Base-by-base conservation (phyloP, 140 eudicot species). In the Flaveria floridana region DNA sequence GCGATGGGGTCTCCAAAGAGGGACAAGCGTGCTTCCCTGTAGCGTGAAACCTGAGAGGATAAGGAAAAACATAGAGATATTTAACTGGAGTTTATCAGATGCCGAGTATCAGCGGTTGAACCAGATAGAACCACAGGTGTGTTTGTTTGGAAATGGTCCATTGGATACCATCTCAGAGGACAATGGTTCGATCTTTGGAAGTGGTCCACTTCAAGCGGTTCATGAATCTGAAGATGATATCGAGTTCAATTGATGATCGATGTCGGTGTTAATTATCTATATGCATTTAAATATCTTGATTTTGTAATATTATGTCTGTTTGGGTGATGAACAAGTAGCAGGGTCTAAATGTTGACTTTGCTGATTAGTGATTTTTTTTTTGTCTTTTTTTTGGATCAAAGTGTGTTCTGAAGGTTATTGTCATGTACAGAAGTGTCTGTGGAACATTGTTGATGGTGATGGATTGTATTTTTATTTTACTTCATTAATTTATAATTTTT, bases 1-100 rank as follows among this genome's bases (percentile, higher is more conserved):
- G 81, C 65, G 87, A 72, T 86, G 89, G 89, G 89, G 89, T 57
- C 83, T 86, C 53, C 85, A 86, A 73, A 80, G 89, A 83, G 89
- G 87, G 14, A 86, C 90, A 11, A 86, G 90, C 18, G 87, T 86
- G 51, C 83, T 86, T 26, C 90, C 90, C 14, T 86, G 89, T 26
- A 86, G 87, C 8, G 89, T 86, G 70, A 86, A 80, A 77, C 87
- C 85, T 7, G 89, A 86, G 47, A 75, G 89, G 30, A 86, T 86
- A 20, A 83, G 78, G 39, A 68, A 74, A 86, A 86, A 86, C 80
- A 74, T 83, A 26, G 89, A 83, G 78, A 80, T 86, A 34, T 86
- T 86, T 53, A 77, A 72, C 52, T 86, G 89, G 89, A 59, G 78
- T 41, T 63, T 86, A 63, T 80, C 85, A 0, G 84, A 80, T 7